Evolutionary conservation across 306 rosid genomes (phyloP).

Genomic region (Glycyrrhiza uralensis): DNA sequence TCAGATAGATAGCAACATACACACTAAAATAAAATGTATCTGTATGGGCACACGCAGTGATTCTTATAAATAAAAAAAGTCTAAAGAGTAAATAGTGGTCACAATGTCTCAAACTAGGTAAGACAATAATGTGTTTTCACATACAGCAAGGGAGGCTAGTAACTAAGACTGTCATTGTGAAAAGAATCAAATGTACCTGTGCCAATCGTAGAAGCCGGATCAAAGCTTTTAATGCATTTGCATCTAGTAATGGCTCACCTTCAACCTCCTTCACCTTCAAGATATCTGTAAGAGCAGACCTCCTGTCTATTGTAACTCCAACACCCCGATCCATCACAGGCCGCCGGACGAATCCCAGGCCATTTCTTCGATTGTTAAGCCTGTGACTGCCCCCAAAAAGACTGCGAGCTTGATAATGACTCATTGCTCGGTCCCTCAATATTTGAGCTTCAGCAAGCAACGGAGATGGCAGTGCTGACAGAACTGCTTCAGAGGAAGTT

Average conservation of each 20-base stretch:
- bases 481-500: constrained; percentile 96
- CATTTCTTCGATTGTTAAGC: constrained; percentile 80
- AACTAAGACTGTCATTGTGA: constrained; percentile 16
- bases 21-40: not conserved
- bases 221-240: constrained; percentile 80
- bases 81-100: not conserved
- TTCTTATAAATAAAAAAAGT: not conserved
- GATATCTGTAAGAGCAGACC: constrained; percentile 70
- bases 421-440: constrained; percentile 96
- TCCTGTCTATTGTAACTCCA: constrained; percentile 83
- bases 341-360: constrained; percentile 83
- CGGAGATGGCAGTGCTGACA: constrained; percentile 91
- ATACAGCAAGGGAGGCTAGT: constrained; percentile 4
- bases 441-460: constrained; percentile 97
- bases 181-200: constrained; percentile 59
- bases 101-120: not conserved
- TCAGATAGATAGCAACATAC: constrained; percentile 8
- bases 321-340: constrained; percentile 94
- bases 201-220: constrained; percentile 88
- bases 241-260: constrained; percentile 87
- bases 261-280: constrained; percentile 83
- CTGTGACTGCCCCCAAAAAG: constrained; percentile 79
- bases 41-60: not conserved
- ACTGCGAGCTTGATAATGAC: constrained; percentile 95
- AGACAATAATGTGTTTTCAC: not conserved